Conservation (phyloP, 805 yeast species). For the Limtongozyma cylindracea region DNA sequence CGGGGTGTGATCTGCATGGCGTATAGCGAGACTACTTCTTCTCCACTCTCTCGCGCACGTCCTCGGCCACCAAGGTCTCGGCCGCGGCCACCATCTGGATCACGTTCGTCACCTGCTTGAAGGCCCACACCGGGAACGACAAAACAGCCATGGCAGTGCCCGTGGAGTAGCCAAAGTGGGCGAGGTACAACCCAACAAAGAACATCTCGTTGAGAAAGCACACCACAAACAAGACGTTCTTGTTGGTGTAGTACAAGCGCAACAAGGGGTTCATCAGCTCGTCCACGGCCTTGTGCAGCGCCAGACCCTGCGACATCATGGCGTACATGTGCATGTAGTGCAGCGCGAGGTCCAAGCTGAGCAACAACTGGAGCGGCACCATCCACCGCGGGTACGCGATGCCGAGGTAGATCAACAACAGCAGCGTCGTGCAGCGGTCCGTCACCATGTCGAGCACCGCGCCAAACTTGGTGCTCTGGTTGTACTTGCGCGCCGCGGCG, state of each 20-base stretch:
- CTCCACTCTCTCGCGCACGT: slow-evolving; percentile 22
- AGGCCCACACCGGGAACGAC: slow-evolving; percentile 68
- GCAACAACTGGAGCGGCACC: slow-evolving; percentile 56
- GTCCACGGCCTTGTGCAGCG: slow-evolving; percentile 65
- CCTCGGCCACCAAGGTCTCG: slow-evolving; percentile 48
- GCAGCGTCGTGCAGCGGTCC: slow-evolving; percentile 88
- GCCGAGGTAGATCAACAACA: slow-evolving; percentile 71
- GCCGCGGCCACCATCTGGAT: slow-evolving; percentile 81
- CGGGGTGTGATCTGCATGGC: too few relatives aligned
- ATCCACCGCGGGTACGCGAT: slow-evolving; percentile 51
- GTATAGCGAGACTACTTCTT: too few relatives aligned
- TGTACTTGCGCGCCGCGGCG: slow-evolving; percentile 68
- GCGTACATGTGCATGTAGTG: slow-evolving; percentile 99
- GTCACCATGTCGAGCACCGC: slow-evolving; percentile 98
- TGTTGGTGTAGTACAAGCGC: slow-evolving; percentile 69
- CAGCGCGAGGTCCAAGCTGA: slow-evolving; percentile 70
- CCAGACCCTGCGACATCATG: slow-evolving; percentile 52
- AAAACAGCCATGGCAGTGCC: slow-evolving; percentile 31
- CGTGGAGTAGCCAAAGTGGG: slow-evolving; percentile 31
- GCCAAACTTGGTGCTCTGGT: slow-evolving; percentile 82
- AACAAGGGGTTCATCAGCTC: slow-evolving; percentile 46
- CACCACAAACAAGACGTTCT: slow-evolving; percentile 59
- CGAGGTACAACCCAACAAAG: slow-evolving; percentile 70
- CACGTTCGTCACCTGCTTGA: slow-evolving; percentile 77
- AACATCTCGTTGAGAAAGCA: slow-evolving; percentile 89